Evolutionary conservation across 2,329 filamentous ascomycete species (phyloP), one percentile per base, ranked within the genome.

Genomic region (Didymella segeticola): DNA sequence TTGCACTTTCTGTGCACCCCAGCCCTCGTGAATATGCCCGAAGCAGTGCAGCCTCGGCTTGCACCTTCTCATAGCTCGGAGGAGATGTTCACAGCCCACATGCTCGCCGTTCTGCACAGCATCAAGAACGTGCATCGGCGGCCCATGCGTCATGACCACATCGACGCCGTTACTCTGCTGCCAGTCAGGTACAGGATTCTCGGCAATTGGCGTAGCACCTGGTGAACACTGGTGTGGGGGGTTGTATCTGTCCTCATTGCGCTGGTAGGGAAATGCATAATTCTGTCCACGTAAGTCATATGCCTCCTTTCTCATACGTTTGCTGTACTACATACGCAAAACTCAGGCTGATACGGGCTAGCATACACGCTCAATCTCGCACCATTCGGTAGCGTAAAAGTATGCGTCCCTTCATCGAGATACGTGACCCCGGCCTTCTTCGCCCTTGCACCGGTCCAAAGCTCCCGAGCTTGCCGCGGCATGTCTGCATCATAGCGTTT

Each of bases 71-170:
- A 82, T 71, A 0, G 85, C 85, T 1, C 74, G 71, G 1, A 83
- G 74, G 1, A 88, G 72, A 62, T 82, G 78, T 39, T 78, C 72
- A 67, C 85, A 87, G 0, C 86, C 86, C 1, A 82, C 83, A 17
- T 72, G 62, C 20, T 73, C 64, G 1, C 61, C 58, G 1, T 22
- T 34, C 0, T 30, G 56, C 1, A 72, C 75, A n/a, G 59, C 52
- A 60, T 88, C 86, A 2, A 85, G 71, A 2, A 82, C 67, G 0
- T 75, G 75, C 19, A 72, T 66, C 0, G 85, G 84, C 2, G 85
- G 85, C 1, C 85, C 85, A 62, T 88, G 86, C 0, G 85, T 87
- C 63, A 87, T 78, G 58, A 86, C 75, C 7, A 88, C 76, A 64
- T 87, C 84, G 19, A 85, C 67, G 9, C 47, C 47, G 2, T 25